A percentile compares a stretch with the other conserved stretches of the same genome.
These are phyloP conservation scores for Ogataea hybrid DNA, from an alignment of 1,139 yeast genomes.

Conservation along the genomic window DNA sequence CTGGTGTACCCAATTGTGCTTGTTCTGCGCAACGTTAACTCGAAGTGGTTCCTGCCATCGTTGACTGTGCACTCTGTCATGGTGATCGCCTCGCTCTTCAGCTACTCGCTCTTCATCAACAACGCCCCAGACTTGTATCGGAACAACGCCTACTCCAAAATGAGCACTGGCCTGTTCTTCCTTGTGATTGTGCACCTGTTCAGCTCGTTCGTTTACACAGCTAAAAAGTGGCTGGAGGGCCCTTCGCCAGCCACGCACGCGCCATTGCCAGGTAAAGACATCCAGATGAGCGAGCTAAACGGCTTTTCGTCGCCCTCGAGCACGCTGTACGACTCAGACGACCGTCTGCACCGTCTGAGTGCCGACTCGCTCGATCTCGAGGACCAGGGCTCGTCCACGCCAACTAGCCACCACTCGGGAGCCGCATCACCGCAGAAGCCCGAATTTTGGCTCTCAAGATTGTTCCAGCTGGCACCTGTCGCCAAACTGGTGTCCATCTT, in stretches of 20 bases:
- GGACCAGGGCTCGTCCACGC: slow-evolving; percentile 7
- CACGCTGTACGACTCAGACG: slow-evolving; percentile 38
- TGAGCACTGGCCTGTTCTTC: slow-evolving; percentile 60
- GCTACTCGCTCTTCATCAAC: slow-evolving; percentile 57
- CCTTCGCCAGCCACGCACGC: slow-evolving; percentile 38
- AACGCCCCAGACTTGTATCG: slow-evolving; percentile 75
- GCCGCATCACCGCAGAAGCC: slow-evolving; percentile 25
- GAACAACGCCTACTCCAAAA: slow-evolving; percentile 64
- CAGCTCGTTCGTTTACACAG: slow-evolving; percentile 46
- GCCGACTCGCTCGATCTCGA: slow-evolving; percentile 28
- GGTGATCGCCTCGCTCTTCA: slow-evolving; percentile 50
- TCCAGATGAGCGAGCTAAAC: slow-evolving; percentile 15
- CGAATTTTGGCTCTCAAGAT: slow-evolving; percentile 25
- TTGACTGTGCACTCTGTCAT: slow-evolving; percentile 51
- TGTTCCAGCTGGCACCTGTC: slow-evolving; percentile 35
- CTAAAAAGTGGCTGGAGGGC: slow-evolving; percentile 41
- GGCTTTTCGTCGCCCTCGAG: slow-evolving; percentile 36
- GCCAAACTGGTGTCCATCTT: slow-evolving; percentile 35
- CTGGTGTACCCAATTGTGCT: slow-evolving; percentile 69
- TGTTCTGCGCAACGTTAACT: slow-evolving; percentile 58
- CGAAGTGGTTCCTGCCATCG: slow-evolving; percentile 56
- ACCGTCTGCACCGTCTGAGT: slow-evolving; percentile 6
- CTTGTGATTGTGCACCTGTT: slow-evolving; percentile 52
- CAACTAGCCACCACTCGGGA: slow-evolving; percentile 1
- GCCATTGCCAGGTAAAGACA: slow-evolving; percentile 19